Conservation (phyloP, 2,329 filamentous ascomycete genomes). For the Arthrobotrys megalospora region DNA sequence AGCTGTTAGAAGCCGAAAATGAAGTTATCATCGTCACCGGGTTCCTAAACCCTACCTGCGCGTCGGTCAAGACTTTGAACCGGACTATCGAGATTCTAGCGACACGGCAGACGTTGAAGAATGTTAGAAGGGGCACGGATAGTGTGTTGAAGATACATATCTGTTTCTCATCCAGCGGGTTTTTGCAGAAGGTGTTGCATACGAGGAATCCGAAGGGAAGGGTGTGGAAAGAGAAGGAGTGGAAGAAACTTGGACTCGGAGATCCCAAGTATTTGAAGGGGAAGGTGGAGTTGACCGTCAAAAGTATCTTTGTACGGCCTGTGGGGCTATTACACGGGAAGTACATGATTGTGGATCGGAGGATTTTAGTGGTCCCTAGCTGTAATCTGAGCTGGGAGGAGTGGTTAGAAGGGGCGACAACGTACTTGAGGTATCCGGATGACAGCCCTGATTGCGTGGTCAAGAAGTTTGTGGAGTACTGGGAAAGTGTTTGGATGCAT, state of each 20-base stretch:
- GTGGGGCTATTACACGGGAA: slow-evolving; percentile 92
- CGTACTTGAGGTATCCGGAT: slow-evolving; percentile 68
- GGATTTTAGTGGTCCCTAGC: slow-evolving; percentile 78
- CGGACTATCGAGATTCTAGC: slow-evolving; percentile 73
- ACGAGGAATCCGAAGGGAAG: slow-evolving; percentile 69
- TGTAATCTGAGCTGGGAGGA: slow-evolving; percentile 89
- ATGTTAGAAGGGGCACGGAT: slow-evolving; percentile 58
- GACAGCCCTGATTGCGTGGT: slow-evolving; percentile 73
- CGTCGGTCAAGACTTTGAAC: slow-evolving; percentile 71
- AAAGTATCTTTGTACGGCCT: slow-evolving; percentile 83
- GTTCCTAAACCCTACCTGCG: slow-evolving; percentile 82
- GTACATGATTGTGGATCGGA: slow-evolving; percentile 80
- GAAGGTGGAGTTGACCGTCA: slow-evolving; percentile 79
- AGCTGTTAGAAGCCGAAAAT: slow-evolving; percentile 74
- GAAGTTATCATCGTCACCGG: slow-evolving; percentile 85
- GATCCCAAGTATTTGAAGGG: slow-evolving; percentile 72
- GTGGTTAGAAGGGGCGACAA: slow-evolving; percentile 86
- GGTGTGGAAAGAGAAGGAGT: slow-evolving; percentile 74
- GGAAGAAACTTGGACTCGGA: slow-evolving; percentile 76
- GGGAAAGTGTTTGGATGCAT: slow-evolving; percentile 77
- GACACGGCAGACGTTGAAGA: slow-evolving; percentile 70
- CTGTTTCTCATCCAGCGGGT: slow-evolving; percentile 81
- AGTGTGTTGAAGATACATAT: slow-evolving; percentile 76
- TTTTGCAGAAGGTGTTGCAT: slow-evolving; percentile 82
- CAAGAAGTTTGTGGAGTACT: slow-evolving; percentile 76